phyloP scores from a whole-genome alignment of 2,329 filamentous ascomycete species.

The Neoarthrinium moseri region DNA sequence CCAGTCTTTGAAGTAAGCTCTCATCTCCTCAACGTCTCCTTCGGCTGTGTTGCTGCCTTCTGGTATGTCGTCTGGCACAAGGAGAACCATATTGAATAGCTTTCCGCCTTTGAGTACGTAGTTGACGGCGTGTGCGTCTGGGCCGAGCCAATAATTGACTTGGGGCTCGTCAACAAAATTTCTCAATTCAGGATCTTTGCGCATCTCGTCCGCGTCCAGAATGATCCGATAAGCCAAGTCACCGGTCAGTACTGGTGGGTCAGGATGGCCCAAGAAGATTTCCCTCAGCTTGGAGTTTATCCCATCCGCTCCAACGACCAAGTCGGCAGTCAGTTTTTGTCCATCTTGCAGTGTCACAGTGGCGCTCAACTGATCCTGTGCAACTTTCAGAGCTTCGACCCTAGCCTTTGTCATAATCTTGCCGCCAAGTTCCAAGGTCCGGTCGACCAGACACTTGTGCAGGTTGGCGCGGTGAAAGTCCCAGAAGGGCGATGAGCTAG shows the following conservation, averaged over 20 bases:
- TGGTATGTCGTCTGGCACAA: slow-evolving; percentile 50
- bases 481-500: slow-evolving; percentile 42
- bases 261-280: slow-evolving; percentile 39
- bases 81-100: slow-evolving; percentile 49
- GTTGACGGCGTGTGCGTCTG: slow-evolving; percentile 51
- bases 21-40: slow-evolving; percentile 35
- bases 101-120: slow-evolving; percentile 47
- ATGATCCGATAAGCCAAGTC: slow-evolving; percentile 50
- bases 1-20: slow-evolving; percentile 53
- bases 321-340: slow-evolving; percentile 33
- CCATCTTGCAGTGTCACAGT: slow-evolving; percentile 39
- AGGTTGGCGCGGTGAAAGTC: slow-evolving; percentile 55
- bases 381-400: slow-evolving; percentile 39
- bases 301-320: slow-evolving; percentile 47
- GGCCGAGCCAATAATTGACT: slow-evolving; percentile 52
- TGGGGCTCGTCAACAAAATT: slow-evolving; percentile 44
- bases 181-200: slow-evolving; percentile 42
- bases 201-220: slow-evolving; percentile 42
- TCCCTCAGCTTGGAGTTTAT: slow-evolving; percentile 44
- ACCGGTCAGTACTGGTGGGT: slow-evolving; percentile 47
- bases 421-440: slow-evolving; percentile 47
- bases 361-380: slow-evolving; percentile 27
- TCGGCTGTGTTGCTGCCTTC: slow-evolving; percentile 35
- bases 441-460: slow-evolving; percentile 44
- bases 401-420: slow-evolving; percentile 40